Conservation (phyloP, 2,329 filamentous ascomycete genomes). For the Leptographium flavum region DNA sequence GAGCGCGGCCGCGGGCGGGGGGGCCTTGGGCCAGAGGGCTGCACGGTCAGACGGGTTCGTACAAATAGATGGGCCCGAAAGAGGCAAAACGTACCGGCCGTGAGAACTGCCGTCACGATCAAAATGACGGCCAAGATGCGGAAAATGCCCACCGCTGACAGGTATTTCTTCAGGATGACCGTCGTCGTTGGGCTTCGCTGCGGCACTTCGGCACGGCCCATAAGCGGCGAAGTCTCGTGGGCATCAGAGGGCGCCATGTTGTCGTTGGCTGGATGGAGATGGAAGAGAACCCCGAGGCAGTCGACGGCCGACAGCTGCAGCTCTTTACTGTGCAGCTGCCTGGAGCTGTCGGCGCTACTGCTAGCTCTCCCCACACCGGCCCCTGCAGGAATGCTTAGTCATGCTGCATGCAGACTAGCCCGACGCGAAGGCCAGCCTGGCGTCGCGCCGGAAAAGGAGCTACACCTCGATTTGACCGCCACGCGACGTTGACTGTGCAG, state of each 20-base stretch:
- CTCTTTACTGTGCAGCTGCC: background rate
- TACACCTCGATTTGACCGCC: background rate
- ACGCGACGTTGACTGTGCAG: background rate
- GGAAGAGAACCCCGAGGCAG: too few species aligned
- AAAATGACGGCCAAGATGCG: background rate
- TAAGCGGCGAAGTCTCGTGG: background rate
- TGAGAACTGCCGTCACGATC: background rate
- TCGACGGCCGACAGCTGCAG: too few species aligned
- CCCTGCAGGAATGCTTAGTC: background rate
- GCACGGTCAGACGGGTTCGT: background rate
- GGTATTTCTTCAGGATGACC: background rate
- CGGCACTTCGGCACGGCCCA: background rate
- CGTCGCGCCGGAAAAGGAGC: constrained; percentile 1
- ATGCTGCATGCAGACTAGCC: background rate
- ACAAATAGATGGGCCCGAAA: too few species aligned
- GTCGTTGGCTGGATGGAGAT: too few species aligned
- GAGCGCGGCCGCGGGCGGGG: constrained; percentile 14
- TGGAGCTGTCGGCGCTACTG: background rate
- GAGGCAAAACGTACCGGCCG: background rate
- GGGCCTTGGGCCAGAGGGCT: constrained; percentile 1
- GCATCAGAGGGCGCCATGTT: background rate
- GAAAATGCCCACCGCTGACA: background rate
- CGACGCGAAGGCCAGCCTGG: background rate
- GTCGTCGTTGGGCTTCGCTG: background rate
- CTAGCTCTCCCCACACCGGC: background rate